Base-by-base conservation (phyloP, 2,329 filamentous ascomycete species). In the Lasiodiplodia sp. region DNA sequence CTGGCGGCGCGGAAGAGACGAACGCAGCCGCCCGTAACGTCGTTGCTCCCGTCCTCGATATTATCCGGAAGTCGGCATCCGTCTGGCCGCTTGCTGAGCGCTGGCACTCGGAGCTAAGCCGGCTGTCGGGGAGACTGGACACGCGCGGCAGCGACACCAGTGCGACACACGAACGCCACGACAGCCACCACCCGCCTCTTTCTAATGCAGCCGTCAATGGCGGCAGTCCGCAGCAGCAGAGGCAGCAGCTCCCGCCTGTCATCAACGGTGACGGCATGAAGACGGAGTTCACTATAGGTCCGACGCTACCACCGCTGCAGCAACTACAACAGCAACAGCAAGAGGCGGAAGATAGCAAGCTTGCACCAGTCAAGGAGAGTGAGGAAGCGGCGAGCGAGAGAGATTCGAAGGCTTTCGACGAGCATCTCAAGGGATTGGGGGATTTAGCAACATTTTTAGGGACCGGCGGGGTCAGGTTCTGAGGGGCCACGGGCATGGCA, bases 11-110 rank as follows among this genome's bases (percentile, higher is more conserved):
- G 2, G 60, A 51, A 11, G 18, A n/a, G 7, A 21, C 44, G 16
- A 31, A 38, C 8, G 31, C 55, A 14, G 8, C 25, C 16, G 51
- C 38, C 11, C 38, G 14, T 38, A 47, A 3, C 44, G 37, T 67
- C 40, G 53, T 67, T 18, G 14, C 28, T 11, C 49, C 78, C 38
- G 55, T 44, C 21, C 25, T 58, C 38, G 65, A 57, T 10, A 51
- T 67, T 38, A n/a, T 67, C 25, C 52, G 53, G 18, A 57, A 67
- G n/a, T 67, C 65, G 8, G 23, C 31, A 12, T 18, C 51, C 4
- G 52, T 58, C 16, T 67, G 65, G 65, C 65, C 65, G 21, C 65
- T 67, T 4, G 65, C 65, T 11, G 65, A 67, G 55, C 52, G 65
- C 38, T 67, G 65, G 65, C 37, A 67, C 40, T 44, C n/a, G 34